Conservation (phyloP, 257 asterid genomes). For the Forsythia viridissima region DNA sequence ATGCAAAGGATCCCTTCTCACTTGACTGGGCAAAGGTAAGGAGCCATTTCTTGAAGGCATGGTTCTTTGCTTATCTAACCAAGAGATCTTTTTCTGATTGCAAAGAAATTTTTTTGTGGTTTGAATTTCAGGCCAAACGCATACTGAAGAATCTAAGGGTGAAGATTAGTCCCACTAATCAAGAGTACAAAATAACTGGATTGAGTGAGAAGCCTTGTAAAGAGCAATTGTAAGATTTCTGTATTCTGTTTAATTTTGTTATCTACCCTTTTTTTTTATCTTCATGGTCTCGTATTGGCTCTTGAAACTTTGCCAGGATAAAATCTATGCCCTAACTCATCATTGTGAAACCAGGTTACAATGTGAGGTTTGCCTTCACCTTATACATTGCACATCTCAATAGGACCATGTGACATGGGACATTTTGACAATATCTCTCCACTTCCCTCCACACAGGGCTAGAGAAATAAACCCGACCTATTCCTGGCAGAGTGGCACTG, state of each 20-base stretch:
- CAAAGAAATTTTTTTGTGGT: neutral
- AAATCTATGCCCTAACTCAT: no score
- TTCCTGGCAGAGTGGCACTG: no score
- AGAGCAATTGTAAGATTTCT: conserved; percentile 59
- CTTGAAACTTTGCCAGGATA: no score
- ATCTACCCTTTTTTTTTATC: no score
- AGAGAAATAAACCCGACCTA: no score
- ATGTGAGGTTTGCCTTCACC: no score
- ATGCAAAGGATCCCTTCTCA: conserved; percentile 65
- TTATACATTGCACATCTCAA: no score
- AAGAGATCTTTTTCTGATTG: conserved; percentile 1
- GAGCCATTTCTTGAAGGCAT: neutral
- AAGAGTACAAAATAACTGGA: conserved; percentile 80
- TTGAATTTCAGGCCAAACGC: conserved; percentile 64
- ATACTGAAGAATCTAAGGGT: conserved; percentile 78
- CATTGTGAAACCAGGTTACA: no score
- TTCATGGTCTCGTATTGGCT: no score
- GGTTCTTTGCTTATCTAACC: neutral
- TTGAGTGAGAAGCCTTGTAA: conserved; percentile 75
- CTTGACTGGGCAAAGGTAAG: conserved; percentile 82
- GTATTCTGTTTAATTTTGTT: neutral
- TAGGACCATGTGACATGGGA: no score
- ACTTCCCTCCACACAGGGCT: no score
- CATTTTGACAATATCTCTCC: no score
- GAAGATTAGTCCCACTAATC: conserved; percentile 66